These are phyloP conservation scores for Cantharellus cinnabarinus DNA, from an alignment of 768 basidiomycete genomes.

Conservation along the genomic window DNA sequence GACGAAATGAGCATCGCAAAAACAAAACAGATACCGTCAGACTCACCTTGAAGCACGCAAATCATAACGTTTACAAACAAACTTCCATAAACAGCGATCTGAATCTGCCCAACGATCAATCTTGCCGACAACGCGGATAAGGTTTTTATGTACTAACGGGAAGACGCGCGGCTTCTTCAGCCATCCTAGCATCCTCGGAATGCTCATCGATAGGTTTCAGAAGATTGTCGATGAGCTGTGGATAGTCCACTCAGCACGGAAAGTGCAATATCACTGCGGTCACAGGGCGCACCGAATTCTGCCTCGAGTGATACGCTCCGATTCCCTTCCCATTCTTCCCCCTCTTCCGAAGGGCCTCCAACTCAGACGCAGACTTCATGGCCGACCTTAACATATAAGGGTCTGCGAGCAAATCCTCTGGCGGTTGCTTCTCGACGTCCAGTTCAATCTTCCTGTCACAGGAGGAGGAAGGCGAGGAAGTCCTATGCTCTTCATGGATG, in stretches of 20 bases:
- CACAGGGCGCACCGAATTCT: slow-evolving; percentile 39
- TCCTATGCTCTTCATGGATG: too few relatives aligned
- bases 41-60: slow-evolving; percentile 47
- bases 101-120: slow-evolving; percentile 31
- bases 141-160: slow-evolving; percentile 22
- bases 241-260: slow-evolving; percentile 3
- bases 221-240: slow-evolving; percentile 62
- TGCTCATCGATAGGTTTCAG: slow-evolving; percentile 84
- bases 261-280: background rate
- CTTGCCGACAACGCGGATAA: background rate
- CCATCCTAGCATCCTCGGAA: slow-evolving; percentile 56
- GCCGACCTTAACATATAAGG: slow-evolving; percentile 14
- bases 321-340: slow-evolving; percentile 37
- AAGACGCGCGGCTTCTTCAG: slow-evolving; percentile 44
- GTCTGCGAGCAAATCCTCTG: too few relatives aligned
- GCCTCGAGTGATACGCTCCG: slow-evolving; percentile 43
- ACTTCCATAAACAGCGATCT: slow-evolving; percentile 72
- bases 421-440: too few relatives aligned
- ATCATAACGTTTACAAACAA: slow-evolving; percentile 57
- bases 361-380: slow-evolving; percentile 39
- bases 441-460: too few relatives aligned
- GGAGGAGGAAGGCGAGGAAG: too few relatives aligned
- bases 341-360: slow-evolving; percentile 36
- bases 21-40: background rate
- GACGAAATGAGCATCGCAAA: background rate